These are phyloP conservation scores for Eucalyptus tenuipes DNA, from an alignment of 345 rosid genomes.

Conservation along the genomic window DNA sequence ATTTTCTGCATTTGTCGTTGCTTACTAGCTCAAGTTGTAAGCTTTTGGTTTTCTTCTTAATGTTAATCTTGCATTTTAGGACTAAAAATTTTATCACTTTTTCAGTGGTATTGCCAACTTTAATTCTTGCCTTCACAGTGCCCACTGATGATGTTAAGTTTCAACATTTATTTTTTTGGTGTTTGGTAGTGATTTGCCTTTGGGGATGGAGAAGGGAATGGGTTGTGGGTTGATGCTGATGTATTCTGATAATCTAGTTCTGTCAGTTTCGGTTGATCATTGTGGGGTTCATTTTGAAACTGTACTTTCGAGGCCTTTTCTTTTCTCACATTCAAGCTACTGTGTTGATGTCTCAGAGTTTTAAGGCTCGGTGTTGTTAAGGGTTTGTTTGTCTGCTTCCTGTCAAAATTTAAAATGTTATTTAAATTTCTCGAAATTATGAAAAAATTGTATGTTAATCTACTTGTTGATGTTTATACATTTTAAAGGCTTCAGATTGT, in stretches of 20 bases:
- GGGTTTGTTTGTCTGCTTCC: background rate
- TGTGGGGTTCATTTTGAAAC: background rate
- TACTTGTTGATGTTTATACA: background rate
- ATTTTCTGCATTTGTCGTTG: background rate
- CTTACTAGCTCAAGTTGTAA: background rate
- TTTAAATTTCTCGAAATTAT: background rate
- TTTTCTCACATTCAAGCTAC: background rate
- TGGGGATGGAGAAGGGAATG: background rate
- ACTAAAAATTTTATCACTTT: background rate
- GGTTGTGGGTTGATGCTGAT: background rate
- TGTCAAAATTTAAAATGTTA: background rate
- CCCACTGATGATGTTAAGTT: background rate
- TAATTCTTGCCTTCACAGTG: background rate
- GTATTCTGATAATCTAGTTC: background rate
- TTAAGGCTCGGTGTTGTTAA: background rate
- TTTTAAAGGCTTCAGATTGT: background rate
- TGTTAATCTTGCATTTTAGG: background rate
- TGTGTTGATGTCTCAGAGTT: background rate
- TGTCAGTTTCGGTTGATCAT: background rate
- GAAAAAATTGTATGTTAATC: background rate
- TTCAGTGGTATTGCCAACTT: background rate
- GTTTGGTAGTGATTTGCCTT: background rate
- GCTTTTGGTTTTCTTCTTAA: background rate
- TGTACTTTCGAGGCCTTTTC: background rate
- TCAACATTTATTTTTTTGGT: background rate